phyloP scores from a whole-genome alignment of 805 yeast species.

The Candida ipomoeae region DNA sequence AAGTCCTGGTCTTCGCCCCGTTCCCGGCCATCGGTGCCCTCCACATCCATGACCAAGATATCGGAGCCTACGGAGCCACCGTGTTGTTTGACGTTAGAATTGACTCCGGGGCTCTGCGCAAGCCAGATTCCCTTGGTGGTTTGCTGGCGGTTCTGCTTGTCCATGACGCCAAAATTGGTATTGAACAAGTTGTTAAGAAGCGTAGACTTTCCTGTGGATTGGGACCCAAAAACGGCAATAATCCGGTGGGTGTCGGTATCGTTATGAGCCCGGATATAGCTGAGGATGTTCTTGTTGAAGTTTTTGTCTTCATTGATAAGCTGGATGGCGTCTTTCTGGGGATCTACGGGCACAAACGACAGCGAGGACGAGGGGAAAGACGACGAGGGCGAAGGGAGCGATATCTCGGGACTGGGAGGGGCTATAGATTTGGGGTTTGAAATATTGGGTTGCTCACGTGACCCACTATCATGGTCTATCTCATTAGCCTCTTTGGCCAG shows the following conservation, averaged over 20 bases:
- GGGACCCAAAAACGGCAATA: constrained; percentile 95
- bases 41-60: constrained; percentile 90
- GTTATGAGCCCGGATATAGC: constrained; percentile 8
- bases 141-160: constrained; percentile 78
- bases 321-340: constrained; percentile 46
- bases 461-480: too few relatives aligned
- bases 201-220: constrained; percentile 94
- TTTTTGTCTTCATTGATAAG: constrained; percentile 58
- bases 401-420: too few relatives aligned
- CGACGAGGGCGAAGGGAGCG: not conserved
- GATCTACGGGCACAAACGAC: constrained; percentile 39
- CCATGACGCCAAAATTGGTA: constrained; percentile 86
- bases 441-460: too few relatives aligned
- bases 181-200: constrained; percentile 80
- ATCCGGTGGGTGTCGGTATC: constrained; percentile 67
- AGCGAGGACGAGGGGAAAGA: constrained; percentile 25
- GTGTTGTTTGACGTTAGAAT: constrained; percentile 3
- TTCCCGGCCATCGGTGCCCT: constrained; percentile 97
- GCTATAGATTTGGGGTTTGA: too few relatives aligned
- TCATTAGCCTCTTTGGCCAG: too few relatives aligned
- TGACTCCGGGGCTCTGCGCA: constrained; percentile 36
- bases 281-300: constrained; percentile 36
- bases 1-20: constrained; percentile 98
- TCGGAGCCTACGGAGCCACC: constrained; percentile 22
- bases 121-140: constrained; percentile 56